Base-by-base conservation (phyloP, 2,329 filamentous ascomycete genomes). In the Xylariaceae sp. region DNA sequence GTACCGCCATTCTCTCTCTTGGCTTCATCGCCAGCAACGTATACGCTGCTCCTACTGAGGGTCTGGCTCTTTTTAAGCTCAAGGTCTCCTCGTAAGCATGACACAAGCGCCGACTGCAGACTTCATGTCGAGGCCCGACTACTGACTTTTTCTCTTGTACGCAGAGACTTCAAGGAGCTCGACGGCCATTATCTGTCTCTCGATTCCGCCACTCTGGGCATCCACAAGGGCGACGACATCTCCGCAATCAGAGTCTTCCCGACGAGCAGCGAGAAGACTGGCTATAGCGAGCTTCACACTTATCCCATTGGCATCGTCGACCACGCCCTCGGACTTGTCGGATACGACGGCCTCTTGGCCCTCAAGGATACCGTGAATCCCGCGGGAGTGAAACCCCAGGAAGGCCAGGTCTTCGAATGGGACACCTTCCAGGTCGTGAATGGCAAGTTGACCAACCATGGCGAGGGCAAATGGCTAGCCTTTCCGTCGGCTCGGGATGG, bases 311-410 rank as follows among this genome's bases (percentile, higher is more conserved):
- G 68, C 62, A 65, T 68, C 43, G 64, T 70, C 41, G 69, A 72
- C 63, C 68, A 70, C 55, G 65, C 66, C 2, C 66, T 75, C 37
- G 72, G 67, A 26, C 66, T 75, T 32, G 58, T 70, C n/a, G 72
- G 73, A 47, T 51, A 55, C 4, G 59, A 67, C 39, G 67, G 65
- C 42, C 60, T 73, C 43, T 62, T 67, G 58, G 62, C 63, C 47
- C 62, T 75, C 9, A 59, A 65, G 27, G 67, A 71, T 56, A 65
- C 73, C 53, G 60, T 59, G 26, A 68, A 70, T 58, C 71, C 72
- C 4, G 60, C 55, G 27, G 55, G 55, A 1, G 47, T 61, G 12
- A 47, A 58, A 6, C 61, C 64, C n/a, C 62, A 64, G 5, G 62
- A 63, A 19, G 67, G 65, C 32, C 60, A 52, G 19, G 63, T 60